A percentile compares a stretch with the other conserved stretches of the same genome.
Conservation (phyloP, 306 rosid species). For the Coriaria nepalensis region DNA sequence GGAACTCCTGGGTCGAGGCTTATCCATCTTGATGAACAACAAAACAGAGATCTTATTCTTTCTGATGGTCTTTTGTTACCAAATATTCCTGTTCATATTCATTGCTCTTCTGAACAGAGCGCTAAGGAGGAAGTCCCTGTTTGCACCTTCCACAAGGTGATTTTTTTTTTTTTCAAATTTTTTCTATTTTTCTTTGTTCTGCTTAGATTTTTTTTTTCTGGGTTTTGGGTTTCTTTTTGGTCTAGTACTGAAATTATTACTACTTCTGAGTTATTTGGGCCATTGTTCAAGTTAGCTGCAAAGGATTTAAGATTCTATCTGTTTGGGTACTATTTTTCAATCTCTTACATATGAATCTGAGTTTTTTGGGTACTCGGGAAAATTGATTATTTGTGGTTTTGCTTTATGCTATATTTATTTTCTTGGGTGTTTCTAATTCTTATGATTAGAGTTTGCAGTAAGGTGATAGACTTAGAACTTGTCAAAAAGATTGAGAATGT, state of each 20-base stretch:
- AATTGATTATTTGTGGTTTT: not conserved
- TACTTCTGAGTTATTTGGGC: not conserved
- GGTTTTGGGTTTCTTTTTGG: slow-evolving; percentile 7
- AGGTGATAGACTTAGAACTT: no score
- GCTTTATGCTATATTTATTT: not conserved
- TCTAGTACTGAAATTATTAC: slow-evolving; percentile 4
- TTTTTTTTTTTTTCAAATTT: slow-evolving; percentile 13
- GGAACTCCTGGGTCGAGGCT: slow-evolving; percentile 89
- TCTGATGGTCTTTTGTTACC: slow-evolving; percentile 40
- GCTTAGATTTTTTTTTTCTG: slow-evolving; percentile 7
- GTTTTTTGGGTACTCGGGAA: slow-evolving; percentile 2
- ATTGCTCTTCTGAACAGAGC: slow-evolving; percentile 28
- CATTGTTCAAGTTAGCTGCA: no score
- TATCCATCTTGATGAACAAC: slow-evolving; percentile 44
- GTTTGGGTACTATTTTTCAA: not conserved
- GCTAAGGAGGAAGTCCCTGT: slow-evolving; percentile 32
- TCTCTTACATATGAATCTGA: not conserved
- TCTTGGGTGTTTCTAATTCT: not conserved
- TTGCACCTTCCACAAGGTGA: slow-evolving; percentile 63
- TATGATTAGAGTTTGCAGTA: no score
- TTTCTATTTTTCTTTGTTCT: slow-evolving; percentile 7
- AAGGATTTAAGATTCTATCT: no score
- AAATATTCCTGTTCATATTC: slow-evolving; percentile 53
- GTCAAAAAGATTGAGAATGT: no score
- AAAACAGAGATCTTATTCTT: slow-evolving; percentile 43